Base-by-base conservation (phyloP, 805 yeast genomes). In the Yarrowia osloensis region DNA sequence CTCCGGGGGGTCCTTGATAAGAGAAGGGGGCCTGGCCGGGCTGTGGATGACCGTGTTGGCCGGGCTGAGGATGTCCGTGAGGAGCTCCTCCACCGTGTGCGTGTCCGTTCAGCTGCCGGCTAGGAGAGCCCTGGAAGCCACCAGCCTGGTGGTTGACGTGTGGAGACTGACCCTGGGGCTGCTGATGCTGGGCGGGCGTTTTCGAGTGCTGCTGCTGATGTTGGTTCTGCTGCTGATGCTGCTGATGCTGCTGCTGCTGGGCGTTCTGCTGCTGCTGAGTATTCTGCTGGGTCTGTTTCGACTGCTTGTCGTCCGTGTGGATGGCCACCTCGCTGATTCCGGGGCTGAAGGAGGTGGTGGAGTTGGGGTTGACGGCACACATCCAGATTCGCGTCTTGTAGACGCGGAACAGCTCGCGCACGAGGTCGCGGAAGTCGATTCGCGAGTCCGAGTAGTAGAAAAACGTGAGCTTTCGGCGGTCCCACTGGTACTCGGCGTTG, bases 401-500 rank as follows among this genome's bases (percentile, higher is more conserved):
- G 62, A 86, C 84, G 68, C 90, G 80, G 78, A 89, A 89, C 67
- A 89, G 79, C 70, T 89, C 95, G 54, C 89, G 82, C 9, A 89
- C 92, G 74, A 89, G 81, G 70, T 88, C 92, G 69, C 95, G 80
- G 75, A 89, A 89, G 75, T 90, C 96, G 67, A 90, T 88, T 70
- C 96, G 80, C 70, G 85, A 84, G 63, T 80, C 80, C 65, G 88
- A 85, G n/a, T 74, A 73, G 75, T 88, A 88, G 77, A 89, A 90
- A 74, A 90, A 89, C 15, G 91, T 90, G 73, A 90, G 83, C 78
- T 90, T 90, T 68, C 90, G 83, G 67, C 93, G 82, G 75, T 90
- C 96, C 87, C 90, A 90, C 77, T 90, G 96, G 77, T 89, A 90
- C 77, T 90, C 96, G 1, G 92, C 89, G 73, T 89, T 95, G 46